Conservation (phyloP, 2,329 filamentous ascomycete species). For the Amauroascus verrucosus region DNA sequence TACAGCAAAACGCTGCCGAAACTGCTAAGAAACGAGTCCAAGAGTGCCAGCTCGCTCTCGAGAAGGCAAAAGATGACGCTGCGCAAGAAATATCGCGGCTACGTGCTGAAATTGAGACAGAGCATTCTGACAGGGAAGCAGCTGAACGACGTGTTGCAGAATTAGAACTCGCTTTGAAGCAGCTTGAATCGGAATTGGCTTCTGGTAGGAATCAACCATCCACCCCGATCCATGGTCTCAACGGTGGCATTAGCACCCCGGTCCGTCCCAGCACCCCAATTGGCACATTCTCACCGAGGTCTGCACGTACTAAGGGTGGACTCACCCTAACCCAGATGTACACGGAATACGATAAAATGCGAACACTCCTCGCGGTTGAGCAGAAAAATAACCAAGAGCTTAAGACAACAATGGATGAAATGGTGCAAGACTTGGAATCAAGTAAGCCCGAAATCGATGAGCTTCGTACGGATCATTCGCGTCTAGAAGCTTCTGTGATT, state of each 20-base stretch:
- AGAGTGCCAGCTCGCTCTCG: slow-evolving; percentile 47
- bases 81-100: slow-evolving; percentile 48
- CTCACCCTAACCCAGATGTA: slow-evolving; percentile 55
- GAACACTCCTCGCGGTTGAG: slow-evolving; percentile 63
- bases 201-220: slow-evolving; percentile 38
- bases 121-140: slow-evolving; percentile 50
- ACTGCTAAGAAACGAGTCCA: slow-evolving; percentile 51
- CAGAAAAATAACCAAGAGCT: slow-evolving; percentile 65
- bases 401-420: slow-evolving; percentile 67
- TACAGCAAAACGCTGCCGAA: slow-evolving; percentile 50
- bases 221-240: slow-evolving; percentile 45
- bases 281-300: slow-evolving; percentile 44
- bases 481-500: slow-evolving; percentile 67
- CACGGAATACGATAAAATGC: slow-evolving; percentile 49
- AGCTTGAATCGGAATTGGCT: slow-evolving; percentile 46
- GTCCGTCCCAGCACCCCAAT: slow-evolving; percentile 41
- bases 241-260: slow-evolving; percentile 43
- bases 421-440: slow-evolving; percentile 73
- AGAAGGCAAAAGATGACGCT: slow-evolving; percentile 52
- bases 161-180: slow-evolving; percentile 53
- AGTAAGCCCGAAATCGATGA: slow-evolving; percentile 84
- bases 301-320: slow-evolving; percentile 44
- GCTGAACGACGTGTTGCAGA: slow-evolving; percentile 55
- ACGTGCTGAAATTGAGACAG: slow-evolving; percentile 45
- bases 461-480: slow-evolving; percentile 66